These are phyloP conservation scores for Gynochthodes officinalis DNA, from an alignment of 257 asterid species.

Conservation along the genomic window DNA sequence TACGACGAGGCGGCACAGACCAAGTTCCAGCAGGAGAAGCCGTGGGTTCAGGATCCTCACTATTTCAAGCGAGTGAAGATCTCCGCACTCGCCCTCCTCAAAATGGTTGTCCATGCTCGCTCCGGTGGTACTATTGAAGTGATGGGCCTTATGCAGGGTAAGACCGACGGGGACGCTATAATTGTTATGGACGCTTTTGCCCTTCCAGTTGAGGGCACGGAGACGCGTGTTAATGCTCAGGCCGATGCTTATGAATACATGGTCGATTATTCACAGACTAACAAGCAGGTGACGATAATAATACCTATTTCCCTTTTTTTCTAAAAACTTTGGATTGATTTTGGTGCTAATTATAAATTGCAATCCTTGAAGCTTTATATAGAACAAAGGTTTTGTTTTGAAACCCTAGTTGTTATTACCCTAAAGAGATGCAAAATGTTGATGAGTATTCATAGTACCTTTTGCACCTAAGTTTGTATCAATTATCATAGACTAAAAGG, in stretches of 20 bases:
- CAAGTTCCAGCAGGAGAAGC: constrained; percentile 79
- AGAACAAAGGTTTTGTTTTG: background rate
- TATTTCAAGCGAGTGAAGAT: constrained; percentile 94
- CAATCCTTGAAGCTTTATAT: background rate
- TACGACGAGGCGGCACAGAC: constrained; percentile 80
- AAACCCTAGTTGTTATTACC: background rate
- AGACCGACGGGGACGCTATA: constrained; percentile 89
- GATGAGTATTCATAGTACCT: background rate
- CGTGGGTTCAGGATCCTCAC: constrained; percentile 92
- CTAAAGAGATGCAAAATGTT: background rate
- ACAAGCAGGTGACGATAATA: constrained; percentile 57
- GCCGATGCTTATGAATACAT: constrained; percentile 97
- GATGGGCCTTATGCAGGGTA: constrained; percentile 99
- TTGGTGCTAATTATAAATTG: background rate
- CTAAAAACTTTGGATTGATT: background rate
- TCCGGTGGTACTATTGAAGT: constrained; percentile 97
- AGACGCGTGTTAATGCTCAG: constrained; percentile 99
- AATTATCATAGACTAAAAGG: background rate
- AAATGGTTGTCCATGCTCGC: constrained; percentile 99
- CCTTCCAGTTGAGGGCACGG: constrained; percentile 98
- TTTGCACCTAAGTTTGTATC: background rate
- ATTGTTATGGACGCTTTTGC: constrained; percentile 99
- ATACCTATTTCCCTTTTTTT: background rate
- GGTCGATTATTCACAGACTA: constrained; percentile 91
- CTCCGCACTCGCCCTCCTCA: constrained; percentile 92